A percentile compares a stretch with the other conserved stretches of the same genome.
These are phyloP conservation scores for Exophiala sideris DNA, from an alignment of 2,329 filamentous ascomycete species.

Conservation along the genomic window DNA sequence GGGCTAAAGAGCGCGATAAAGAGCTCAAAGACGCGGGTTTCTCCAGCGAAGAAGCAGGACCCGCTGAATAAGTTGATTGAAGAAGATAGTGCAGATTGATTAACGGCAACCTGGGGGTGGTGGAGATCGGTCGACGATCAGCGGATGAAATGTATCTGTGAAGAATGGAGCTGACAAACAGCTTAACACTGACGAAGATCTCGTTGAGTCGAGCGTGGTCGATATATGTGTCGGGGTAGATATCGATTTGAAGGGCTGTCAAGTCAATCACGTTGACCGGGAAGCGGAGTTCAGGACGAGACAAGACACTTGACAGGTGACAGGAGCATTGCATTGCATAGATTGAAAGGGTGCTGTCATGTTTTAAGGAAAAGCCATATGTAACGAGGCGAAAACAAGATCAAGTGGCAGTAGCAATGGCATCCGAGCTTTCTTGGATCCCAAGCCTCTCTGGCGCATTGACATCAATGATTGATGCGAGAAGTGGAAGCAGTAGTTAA, in stretches of 20 bases:
- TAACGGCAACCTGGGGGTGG: neutral
- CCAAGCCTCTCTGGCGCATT: conserved; percentile 5
- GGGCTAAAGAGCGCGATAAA: no score
- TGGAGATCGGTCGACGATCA: neutral
- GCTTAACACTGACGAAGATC: neutral
- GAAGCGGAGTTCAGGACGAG: conserved; percentile 12
- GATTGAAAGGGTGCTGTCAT: conserved; percentile 17
- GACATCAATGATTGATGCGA: conserved; percentile 1
- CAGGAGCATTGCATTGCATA: conserved; percentile 7
- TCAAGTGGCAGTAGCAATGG: conserved; percentile 7
- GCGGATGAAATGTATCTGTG: neutral
- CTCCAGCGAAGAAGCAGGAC: no score
- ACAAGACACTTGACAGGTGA: conserved; percentile 17
- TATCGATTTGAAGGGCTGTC: conserved; percentile 12
- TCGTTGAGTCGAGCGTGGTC: neutral
- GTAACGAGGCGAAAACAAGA: conserved; percentile 1
- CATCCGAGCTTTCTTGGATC: conserved; percentile 9
- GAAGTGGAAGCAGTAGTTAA: neutral
- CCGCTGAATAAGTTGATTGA: neutral
- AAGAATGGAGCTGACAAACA: neutral
- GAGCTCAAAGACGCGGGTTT: no score
- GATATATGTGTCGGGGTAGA: conserved; percentile 12
- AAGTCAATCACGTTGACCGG: conserved; percentile 16
- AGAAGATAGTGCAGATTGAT: neutral
- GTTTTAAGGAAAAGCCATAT: conserved; percentile 15